These are phyloP conservation scores for Vanilla planifolia DNA, from an alignment of 106 monocot genomes.

Conservation along the genomic window DNA sequence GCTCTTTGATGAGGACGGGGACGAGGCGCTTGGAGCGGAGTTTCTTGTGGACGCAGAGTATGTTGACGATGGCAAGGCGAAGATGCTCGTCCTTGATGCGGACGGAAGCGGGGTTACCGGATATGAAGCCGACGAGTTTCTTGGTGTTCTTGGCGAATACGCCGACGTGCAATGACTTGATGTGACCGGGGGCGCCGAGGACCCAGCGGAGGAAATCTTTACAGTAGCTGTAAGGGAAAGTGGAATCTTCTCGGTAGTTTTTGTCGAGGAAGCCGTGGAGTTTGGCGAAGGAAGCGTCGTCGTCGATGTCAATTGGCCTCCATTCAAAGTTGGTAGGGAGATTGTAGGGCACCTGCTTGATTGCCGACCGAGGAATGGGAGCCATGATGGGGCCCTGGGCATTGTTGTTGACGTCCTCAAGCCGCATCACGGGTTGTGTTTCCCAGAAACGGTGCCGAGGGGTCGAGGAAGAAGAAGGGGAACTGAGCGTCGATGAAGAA, in stretches of 20 bases:
- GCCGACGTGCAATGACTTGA: conserved; percentile 60
- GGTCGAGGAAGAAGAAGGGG: too few relatives aligned
- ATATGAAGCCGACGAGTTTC: conserved; percentile 81
- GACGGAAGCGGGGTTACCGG: conserved; percentile 58
- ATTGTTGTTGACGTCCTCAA: conserved; percentile 42
- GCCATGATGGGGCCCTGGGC: conserved; percentile 49
- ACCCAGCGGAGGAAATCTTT: conserved; percentile 64
- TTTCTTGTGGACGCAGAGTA: conserved; percentile 75
- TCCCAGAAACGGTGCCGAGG: conserved; percentile 62
- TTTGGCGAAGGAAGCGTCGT: conserved; percentile 38
- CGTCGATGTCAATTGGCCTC: conserved; percentile 58
- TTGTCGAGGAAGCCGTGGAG: conserved; percentile 55
- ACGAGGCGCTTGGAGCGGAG: conserved; percentile 62
- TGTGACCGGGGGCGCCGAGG: conserved; percentile 53
- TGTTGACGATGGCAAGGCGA: conserved; percentile 61
- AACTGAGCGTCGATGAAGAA: too few relatives aligned
- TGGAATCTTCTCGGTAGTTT: conserved; percentile 77
- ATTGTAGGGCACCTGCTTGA: conserved; percentile 43
- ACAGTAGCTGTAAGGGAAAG: conserved; percentile 75
- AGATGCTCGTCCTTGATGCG: conserved; percentile 33
- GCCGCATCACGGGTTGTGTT: conserved; percentile 68
- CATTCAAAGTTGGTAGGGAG: conserved; percentile 67
- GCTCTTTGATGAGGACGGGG: conserved; percentile 67
- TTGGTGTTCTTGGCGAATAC: conserved; percentile 42
- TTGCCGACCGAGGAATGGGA: conserved; percentile 44